A percentile compares a stretch with the other conserved stretches of the same genome.
Evolutionary conservation across 1,139 yeast species (phyloP).

Genomic region (Kodamaea plutei): DNA sequence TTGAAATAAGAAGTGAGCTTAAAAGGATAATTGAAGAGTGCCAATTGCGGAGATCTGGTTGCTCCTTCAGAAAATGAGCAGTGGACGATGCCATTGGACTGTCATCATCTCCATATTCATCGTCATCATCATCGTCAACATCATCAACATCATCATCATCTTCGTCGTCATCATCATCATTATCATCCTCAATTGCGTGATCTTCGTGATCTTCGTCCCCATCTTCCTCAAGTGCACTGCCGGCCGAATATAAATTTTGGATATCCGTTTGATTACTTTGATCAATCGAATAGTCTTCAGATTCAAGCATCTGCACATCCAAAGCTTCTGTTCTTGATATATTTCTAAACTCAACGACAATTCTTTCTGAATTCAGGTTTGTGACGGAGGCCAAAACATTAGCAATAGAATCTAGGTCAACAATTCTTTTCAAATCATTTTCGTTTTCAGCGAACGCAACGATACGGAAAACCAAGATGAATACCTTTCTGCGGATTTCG

Average conservation of each 20-base stretch:
- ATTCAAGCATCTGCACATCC: constrained; percentile 12
- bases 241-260: constrained; percentile 11
- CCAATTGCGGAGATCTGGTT: constrained; percentile 7
- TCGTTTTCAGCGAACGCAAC: constrained; percentile 24
- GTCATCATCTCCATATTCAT: constrained; percentile 8
- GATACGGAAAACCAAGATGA: constrained; percentile 56
- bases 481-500: constrained; percentile 56
- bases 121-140: constrained; percentile 4
- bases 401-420: constrained; percentile 31
- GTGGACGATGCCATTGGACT: constrained; percentile 3
- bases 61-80: constrained; percentile 9
- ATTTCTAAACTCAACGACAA: constrained; percentile 15
- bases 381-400: constrained; percentile 66
- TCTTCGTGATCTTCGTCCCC: constrained; percentile 9
- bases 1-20: constrained; percentile 52
- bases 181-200: constrained; percentile 4
- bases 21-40: constrained; percentile 30
- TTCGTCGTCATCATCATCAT: constrained; percentile 11
- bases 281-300: too few relatives aligned
- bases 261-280: constrained; percentile 9
- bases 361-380: constrained; percentile 47
- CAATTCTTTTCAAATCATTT: constrained; percentile 18
- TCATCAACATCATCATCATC: constrained; percentile 12
- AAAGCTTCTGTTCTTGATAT: constrained; percentile 9
- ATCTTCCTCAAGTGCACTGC: constrained; percentile 3